Evolutionary conservation across 345 rosid species (phyloP), one percentile per base, ranked within the genome.

Genomic region (Anacardium occidentale): DNA sequence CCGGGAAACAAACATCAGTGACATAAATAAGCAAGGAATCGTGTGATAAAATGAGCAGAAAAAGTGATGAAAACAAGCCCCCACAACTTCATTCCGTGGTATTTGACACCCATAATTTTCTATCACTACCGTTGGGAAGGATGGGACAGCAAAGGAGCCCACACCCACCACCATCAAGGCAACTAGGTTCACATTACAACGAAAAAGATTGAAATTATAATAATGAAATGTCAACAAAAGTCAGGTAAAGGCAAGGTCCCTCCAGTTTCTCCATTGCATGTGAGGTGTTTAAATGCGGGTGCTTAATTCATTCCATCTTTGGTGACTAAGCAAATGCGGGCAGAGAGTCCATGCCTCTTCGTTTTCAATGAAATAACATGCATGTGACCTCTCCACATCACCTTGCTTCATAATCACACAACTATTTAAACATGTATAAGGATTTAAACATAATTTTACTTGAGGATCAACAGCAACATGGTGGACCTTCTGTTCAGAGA

Each of bases 181-280:
- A 37, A 37, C 1, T 7, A 34, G 6, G 4, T 34, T 34, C 37
- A 34, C 37, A 34, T 34, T 34, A 34, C 37, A 34, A 34, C 37
- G 37, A 5, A 34, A 34, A 34, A 34, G 37, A 34, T 34, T 34
- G 3, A 34, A 34, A 34, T 3, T n/a, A 59, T 14, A 57, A 20
- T 29, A 3, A 60, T 17, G 10, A 1, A 6, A 29, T 44, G 37
- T 34, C 58, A 21, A 18, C 22, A 6, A 42, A 69, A 47, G 71
- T 18, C 67, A 55, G 59, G 21, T 1, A 37, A 66, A 55, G 59
- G 21, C 0, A 37, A 34, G 24, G 40, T 7, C 54, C 26, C 32
- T 17, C 52, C 34, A 55, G 47, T 25, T 17, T 24, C 25, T 61
- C 15, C 72, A 71, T n/a, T 67, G 48, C 83, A 82, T 68, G 83